phyloP scores from a whole-genome alignment of 208 protist species.

The Leishmania arabica region DNA sequence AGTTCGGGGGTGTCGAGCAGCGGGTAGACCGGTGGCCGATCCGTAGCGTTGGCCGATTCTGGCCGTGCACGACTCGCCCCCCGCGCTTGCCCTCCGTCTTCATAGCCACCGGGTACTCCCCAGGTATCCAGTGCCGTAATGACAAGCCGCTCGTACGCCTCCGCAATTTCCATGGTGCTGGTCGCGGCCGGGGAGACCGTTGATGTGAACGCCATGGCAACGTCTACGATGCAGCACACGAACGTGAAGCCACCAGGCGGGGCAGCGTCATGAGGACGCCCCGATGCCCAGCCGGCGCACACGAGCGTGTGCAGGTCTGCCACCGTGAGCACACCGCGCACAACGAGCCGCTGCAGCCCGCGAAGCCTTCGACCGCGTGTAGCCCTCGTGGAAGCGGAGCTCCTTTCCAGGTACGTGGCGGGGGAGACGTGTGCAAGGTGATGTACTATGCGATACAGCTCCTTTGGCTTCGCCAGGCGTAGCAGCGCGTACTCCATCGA shows the following conservation, averaged over 20 bases:
- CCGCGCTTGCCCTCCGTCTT: background rate
- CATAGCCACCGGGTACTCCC: background rate
- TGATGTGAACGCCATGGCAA: constrained; percentile 11
- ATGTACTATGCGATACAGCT: constrained; percentile 17
- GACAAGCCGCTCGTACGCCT: constrained; percentile 10
- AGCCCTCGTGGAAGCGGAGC: background rate
- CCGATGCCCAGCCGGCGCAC: constrained; percentile 17
- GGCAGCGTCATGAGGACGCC: constrained; percentile 16
- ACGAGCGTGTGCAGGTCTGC: constrained; percentile 30
- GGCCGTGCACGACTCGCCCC: background rate
- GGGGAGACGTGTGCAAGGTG: constrained; percentile 9
- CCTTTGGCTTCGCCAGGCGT: constrained; percentile 25
- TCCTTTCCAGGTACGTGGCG: background rate
- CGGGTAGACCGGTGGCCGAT: constrained; percentile 18
- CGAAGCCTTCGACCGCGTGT: background rate
- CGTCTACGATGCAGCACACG: constrained; percentile 23
- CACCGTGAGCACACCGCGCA: constrained; percentile 30
- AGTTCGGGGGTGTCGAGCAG: constrained; percentile 5
- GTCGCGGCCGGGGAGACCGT: background rate
- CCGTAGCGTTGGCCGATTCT: no score
- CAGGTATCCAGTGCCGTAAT: constrained; percentile 7
- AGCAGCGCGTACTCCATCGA: constrained; percentile 39
- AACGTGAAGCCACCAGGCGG: constrained; percentile 22
- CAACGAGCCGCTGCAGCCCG: background rate
- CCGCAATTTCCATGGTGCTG: background rate